Conservation (phyloP, 805 yeast genomes). For the Kodamaea jinghongensis region DNA sequence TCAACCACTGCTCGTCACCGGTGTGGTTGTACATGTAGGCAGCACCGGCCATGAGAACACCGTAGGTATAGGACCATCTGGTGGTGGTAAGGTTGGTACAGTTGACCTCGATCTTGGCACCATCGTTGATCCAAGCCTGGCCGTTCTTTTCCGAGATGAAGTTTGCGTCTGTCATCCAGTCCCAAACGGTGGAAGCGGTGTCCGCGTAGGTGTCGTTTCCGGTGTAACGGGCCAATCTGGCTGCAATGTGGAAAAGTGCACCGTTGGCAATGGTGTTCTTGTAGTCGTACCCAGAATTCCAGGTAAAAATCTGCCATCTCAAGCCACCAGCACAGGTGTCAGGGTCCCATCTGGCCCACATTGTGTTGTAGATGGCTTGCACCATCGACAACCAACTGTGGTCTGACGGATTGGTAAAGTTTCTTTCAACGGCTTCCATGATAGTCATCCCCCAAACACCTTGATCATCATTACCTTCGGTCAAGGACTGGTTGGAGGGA, state of each 20-base stretch:
- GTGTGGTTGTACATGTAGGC: constrained; percentile 70
- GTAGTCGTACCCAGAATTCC: constrained; percentile 93
- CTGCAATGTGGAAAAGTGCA: constrained; percentile 80
- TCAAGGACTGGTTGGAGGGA: constrained; percentile 45
- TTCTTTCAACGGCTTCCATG: constrained; percentile 46
- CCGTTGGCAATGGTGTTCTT: constrained; percentile 93
- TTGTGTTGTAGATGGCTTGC: constrained; percentile 87
- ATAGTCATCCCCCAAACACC: constrained; percentile 52
- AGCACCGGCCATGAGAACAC: constrained; percentile 61
- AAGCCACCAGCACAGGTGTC: constrained; percentile 79
- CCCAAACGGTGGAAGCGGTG: constrained; percentile 72
- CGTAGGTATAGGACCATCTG: constrained; percentile 73
- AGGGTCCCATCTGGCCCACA: constrained; percentile 86
- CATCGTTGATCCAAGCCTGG: constrained; percentile 46
- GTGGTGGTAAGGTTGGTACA: constrained; percentile 49
- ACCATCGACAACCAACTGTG: constrained; percentile 83
- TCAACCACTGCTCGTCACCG: constrained; percentile 42
- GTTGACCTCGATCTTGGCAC: constrained; percentile 49
- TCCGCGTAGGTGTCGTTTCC: constrained; percentile 69
- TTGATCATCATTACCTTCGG: constrained; percentile 52
- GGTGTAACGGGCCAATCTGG: constrained; percentile 82
- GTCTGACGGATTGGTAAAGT: constrained; percentile 48
- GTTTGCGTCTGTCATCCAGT: constrained; percentile 63
- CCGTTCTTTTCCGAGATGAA: constrained; percentile 13
- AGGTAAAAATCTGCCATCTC: constrained; percentile 93